Percentiles rank a stretch among this genome's conserved stretches.
Evolutionary conservation across 129 eudicot genomes (phyloP).

Genomic region (Flaveria brownii): DNA sequence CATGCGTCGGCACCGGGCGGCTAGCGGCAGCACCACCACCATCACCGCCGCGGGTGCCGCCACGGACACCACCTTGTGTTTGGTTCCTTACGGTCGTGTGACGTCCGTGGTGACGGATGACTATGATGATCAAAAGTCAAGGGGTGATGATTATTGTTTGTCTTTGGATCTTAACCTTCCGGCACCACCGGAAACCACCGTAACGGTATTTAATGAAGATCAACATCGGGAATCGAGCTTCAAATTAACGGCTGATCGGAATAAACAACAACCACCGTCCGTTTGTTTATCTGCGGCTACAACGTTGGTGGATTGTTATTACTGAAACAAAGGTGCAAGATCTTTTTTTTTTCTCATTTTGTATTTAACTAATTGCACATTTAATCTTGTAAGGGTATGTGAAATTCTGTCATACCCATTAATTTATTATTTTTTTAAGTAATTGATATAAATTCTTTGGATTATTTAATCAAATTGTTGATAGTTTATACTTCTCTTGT

Average conservation of each 20-base stretch:
- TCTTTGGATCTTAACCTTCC: slow-evolving; percentile 98
- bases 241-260: slow-evolving; percentile 35
- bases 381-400: slow-evolving; percentile 33
- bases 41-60: slow-evolving; percentile 19
- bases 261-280: slow-evolving; percentile 37
- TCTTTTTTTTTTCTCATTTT: slow-evolving; percentile 15
- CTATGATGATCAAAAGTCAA: slow-evolving; percentile 28
- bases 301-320: slow-evolving; percentile 80
- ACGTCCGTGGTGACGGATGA: slow-evolving; percentile 15
- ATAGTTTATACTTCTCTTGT: slow-evolving; percentile 13
- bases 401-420: slow-evolving; percentile 32
- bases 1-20: slow-evolving; percentile 88
- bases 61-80: slow-evolving; percentile 35
- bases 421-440: slow-evolving; percentile 21
- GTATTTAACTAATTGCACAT: slow-evolving; percentile 23
- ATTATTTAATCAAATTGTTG: slow-evolving; percentile 28
- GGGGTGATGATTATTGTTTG: slow-evolving; percentile 47
- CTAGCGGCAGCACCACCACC: slow-evolving; percentile 12
- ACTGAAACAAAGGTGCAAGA: slow-evolving; percentile 53
- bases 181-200: slow-evolving; percentile 57
- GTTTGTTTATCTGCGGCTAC: slow-evolving; percentile 57
- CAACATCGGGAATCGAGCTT: slow-evolving; percentile 34
- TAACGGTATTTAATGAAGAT: slow-evolving; percentile 31
- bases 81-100: slow-evolving; percentile 32
- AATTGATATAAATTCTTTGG: slow-evolving; percentile 32